These are phyloP conservation scores for Mycena vulgaris DNA, from an alignment of 768 basidiomycete species.

Conservation along the genomic window DNA sequence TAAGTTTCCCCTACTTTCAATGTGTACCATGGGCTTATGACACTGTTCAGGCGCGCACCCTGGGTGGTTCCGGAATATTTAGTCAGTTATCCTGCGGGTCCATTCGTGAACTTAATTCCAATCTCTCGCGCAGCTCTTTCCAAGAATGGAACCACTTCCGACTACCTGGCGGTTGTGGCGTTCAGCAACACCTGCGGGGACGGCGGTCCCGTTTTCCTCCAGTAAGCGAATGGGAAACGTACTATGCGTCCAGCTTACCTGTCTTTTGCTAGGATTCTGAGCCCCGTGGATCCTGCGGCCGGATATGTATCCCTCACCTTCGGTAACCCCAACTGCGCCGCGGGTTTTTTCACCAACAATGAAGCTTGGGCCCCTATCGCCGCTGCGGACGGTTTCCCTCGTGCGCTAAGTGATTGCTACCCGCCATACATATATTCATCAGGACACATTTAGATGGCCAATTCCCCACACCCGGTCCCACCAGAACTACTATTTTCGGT, in stretches of 20 bases:
- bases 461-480: slow-evolving; percentile 7
- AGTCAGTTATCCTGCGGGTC: not conserved
- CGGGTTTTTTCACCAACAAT: not conserved
- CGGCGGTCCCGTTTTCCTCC: slow-evolving; percentile 22
- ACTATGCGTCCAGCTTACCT: not conserved
- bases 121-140: not conserved
- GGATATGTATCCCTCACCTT: not conserved
- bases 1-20: too few species aligned
- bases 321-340: not conserved
- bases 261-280: slow-evolving; percentile 5
- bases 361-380: slow-evolving; percentile 14
- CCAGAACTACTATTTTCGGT: slow-evolving; percentile 5
- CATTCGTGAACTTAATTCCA: too few species aligned
- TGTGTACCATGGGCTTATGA: too few species aligned
- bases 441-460: slow-evolving; percentile 5
- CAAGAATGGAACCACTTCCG: slow-evolving; percentile 1
- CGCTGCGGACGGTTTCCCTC: slow-evolving; percentile 20
- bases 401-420: not conserved
- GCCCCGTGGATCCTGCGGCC: not conserved
- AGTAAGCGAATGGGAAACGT: not conserved
- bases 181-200: slow-evolving; percentile 20
- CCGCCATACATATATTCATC: too few species aligned
- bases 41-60: not conserved
- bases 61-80: slow-evolving; percentile 23
- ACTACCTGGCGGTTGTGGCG: slow-evolving; percentile 20